Conservation (phyloP, 768 basidiomycete species). For the Mycena floridula region DNA sequence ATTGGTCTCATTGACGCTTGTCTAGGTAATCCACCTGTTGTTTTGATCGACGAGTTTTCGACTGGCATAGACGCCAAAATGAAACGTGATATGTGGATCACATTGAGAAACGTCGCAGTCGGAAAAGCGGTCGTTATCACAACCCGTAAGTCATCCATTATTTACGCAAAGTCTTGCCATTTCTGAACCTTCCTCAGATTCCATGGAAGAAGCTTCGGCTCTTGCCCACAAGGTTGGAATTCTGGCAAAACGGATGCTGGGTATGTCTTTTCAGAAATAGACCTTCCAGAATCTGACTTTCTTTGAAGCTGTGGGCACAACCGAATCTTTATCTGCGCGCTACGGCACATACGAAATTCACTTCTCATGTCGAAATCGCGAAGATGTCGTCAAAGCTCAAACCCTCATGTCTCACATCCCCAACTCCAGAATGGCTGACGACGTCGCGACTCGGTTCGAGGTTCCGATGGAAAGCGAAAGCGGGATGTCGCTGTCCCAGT, state of each 20-base stretch:
- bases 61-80: conserved; percentile 80
- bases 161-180: neutral
- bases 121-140: conserved; percentile 72
- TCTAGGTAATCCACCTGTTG: conserved; percentile 66
- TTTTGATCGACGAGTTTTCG: conserved; percentile 80
- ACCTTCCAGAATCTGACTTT: too few species aligned
- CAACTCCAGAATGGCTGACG: conserved; percentile 60
- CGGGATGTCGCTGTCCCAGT: conserved; percentile 45
- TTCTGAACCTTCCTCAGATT: conserved; percentile 36
- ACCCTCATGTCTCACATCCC: conserved; percentile 57
- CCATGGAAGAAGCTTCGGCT: conserved; percentile 82
- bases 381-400: conserved; percentile 52
- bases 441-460: conserved; percentile 72
- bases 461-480: conserved; percentile 44
- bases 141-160: conserved; percentile 42
- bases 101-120: conserved; percentile 53
- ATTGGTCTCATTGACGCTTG: too few species aligned
- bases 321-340: conserved; percentile 53
- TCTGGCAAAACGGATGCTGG: conserved; percentile 63
- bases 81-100: conserved; percentile 81
- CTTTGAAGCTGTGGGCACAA: conserved; percentile 57
- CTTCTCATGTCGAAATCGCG: conserved; percentile 59
- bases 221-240: conserved; percentile 74
- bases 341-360: conserved; percentile 76
- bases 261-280: too few species aligned